These are phyloP conservation scores for Begonia fuchsioides DNA, from an alignment of 306 rosid genomes.

Conservation along the genomic window DNA sequence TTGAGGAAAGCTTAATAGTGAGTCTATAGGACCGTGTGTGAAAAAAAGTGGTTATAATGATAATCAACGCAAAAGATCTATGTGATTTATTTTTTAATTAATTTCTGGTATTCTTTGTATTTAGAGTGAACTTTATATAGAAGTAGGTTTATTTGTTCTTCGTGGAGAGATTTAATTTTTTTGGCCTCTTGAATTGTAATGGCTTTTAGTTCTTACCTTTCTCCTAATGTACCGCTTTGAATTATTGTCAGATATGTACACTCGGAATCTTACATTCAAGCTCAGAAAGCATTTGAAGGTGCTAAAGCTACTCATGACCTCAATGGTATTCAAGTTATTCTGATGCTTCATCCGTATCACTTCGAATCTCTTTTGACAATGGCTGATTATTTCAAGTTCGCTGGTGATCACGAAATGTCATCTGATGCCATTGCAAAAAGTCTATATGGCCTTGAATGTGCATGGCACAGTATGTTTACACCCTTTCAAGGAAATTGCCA, in stretches of 20 bases:
- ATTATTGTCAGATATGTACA: constrained; percentile 42
- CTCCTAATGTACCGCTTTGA: too few relatives aligned
- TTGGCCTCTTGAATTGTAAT: too few relatives aligned
- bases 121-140: too few relatives aligned
- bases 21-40: too few relatives aligned
- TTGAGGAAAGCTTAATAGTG: too few relatives aligned
- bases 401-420: constrained; percentile 85
- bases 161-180: too few relatives aligned
- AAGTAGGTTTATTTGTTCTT: too few relatives aligned
- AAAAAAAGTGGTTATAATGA: too few relatives aligned
- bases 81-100: too few relatives aligned
- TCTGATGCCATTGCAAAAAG: constrained; percentile 72
- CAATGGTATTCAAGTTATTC: constrained; percentile 51
- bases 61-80: too few relatives aligned
- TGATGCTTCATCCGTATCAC: constrained; percentile 64
- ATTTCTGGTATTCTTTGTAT: too few relatives aligned
- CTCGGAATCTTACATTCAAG: constrained; percentile 45
- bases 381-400: constrained; percentile 84
- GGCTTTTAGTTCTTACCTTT: too few relatives aligned
- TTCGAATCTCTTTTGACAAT: constrained; percentile 68
- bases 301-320: constrained; percentile 76
- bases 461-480: constrained; percentile 85
- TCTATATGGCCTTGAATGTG: constrained; percentile 85
- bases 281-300: constrained; percentile 72
- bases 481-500: constrained; percentile 82